Evolutionary conservation across 2,329 filamentous ascomycete genomes (phyloP).

Genomic region (Claviceps monticola): DNA sequence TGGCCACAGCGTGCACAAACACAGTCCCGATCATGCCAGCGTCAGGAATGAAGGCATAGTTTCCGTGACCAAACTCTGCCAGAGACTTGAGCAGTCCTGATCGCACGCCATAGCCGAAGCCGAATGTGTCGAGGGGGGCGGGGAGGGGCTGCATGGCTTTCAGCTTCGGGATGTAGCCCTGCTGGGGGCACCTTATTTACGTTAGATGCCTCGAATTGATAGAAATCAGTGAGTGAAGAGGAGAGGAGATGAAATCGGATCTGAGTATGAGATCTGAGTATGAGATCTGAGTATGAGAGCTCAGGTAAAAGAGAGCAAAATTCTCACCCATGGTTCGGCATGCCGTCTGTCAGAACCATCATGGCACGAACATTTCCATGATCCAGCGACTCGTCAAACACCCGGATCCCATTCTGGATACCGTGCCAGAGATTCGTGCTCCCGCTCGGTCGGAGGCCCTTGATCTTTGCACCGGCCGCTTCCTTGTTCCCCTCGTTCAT

Average conservation of each 20-base stretch:
- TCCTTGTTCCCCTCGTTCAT: not conserved
- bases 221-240: slow-evolving; percentile 8
- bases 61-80: slow-evolving; percentile 41
- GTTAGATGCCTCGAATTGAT: not conserved
- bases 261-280: no score
- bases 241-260: not conserved
- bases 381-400: slow-evolving; percentile 24
- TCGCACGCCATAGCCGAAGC: slow-evolving; percentile 20
- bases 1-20: slow-evolving; percentile 47
- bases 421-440: slow-evolving; percentile 47
- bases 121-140: slow-evolving; percentile 27
- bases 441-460: slow-evolving; percentile 22
- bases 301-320: not conserved
- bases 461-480: slow-evolving; percentile 23
- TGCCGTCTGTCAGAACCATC: slow-evolving; percentile 40
- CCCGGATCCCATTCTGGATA: slow-evolving; percentile 32
- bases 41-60: slow-evolving; percentile 48
- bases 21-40: slow-evolving; percentile 49
- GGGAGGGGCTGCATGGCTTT: slow-evolving; percentile 24
- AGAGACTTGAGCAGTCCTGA: slow-evolving; percentile 45
- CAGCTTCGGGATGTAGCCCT: slow-evolving; percentile 42
- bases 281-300: no score
- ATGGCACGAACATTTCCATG: slow-evolving; percentile 31
- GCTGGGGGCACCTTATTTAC: slow-evolving; percentile 26
- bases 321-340: slow-evolving; percentile 31